Conservation (phyloP, 2,329 filamentous ascomycete genomes). For the Hypoxylon sp. region DNA sequence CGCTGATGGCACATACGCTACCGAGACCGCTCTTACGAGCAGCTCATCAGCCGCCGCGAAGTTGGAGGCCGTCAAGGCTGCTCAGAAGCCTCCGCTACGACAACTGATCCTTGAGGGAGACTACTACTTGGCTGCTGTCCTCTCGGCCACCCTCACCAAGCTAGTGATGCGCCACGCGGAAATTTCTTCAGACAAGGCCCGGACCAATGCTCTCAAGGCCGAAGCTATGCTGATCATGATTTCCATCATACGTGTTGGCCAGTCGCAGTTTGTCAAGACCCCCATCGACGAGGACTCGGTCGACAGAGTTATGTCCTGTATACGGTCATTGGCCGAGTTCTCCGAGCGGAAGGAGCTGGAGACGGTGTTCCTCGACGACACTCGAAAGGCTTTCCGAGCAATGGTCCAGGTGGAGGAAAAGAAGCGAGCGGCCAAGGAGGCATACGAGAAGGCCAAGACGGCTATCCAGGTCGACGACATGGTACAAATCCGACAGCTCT, state of each 20-base stretch:
- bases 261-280: conserved; percentile 98
- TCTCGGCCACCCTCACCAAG: conserved; percentile 96
- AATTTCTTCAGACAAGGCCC: conserved; percentile 82
- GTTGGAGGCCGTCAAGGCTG: conserved; percentile 94
- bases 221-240: conserved; percentile 99
- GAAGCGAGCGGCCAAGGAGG: conserved; percentile 95
- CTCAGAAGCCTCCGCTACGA: conserved; percentile 92
- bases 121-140: conserved; percentile 92
- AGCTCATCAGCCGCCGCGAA: conserved; percentile 88
- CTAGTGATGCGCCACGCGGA: conserved; percentile 97
- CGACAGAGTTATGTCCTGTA: conserved; percentile 98
- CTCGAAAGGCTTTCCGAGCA: conserved; percentile 90
- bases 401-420: conserved; percentile 98
- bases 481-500: conserved; percentile 88
- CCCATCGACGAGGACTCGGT: conserved; percentile 97
- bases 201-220: conserved; percentile 91
- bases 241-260: conserved; percentile 95
- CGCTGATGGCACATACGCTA: conserved; percentile 96
- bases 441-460: conserved; percentile 88
- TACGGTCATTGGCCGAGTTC: conserved; percentile 91
- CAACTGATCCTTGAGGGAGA: conserved; percentile 97
- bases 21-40: conserved; percentile 93
- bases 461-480: conserved; percentile 96
- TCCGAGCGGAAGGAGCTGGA: conserved; percentile 89
- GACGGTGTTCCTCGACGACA: conserved; percentile 92